Evolutionary conservation across 345 rosid genomes (phyloP).

Genomic region (Mallotus nudiflorus): DNA sequence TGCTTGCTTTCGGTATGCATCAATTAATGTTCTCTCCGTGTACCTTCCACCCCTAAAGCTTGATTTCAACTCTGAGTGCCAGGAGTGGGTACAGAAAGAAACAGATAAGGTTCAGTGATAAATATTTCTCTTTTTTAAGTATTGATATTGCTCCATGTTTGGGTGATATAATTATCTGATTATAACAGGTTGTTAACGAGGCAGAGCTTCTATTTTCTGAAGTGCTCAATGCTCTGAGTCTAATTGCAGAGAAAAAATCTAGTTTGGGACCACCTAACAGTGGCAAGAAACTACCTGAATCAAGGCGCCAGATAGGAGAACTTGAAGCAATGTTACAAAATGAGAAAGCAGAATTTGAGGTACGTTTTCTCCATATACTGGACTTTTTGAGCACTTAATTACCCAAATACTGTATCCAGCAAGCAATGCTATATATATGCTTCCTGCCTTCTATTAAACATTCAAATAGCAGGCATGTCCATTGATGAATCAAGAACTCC

Average conservation of each 20-base stretch:
- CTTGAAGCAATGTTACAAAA: conserved; percentile 64
- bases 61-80: conserved; percentile 65
- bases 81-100: conserved; percentile 86
- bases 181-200: conserved; percentile 57
- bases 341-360: conserved; percentile 89
- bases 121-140: conserved; percentile 18
- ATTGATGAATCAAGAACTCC: conserved; percentile 15
- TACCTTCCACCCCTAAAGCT: conserved; percentile 84
- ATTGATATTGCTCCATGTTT: conserved; percentile 14
- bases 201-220: conserved; percentile 86
- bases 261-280: conserved; percentile 25
- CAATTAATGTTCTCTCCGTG: conserved; percentile 87
- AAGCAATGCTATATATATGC: neutral
- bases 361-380: conserved; percentile 16
- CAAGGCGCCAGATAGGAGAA: conserved; percentile 50
- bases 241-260: conserved; percentile 48
- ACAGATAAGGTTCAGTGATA: conserved; percentile 56
- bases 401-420: neutral
- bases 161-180: conserved; percentile 27
- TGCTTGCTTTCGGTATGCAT: conserved; percentile 98
- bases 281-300: conserved; percentile 39
- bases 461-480: conserved; percentile 1
- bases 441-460: neutral
- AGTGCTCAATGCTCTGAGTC: conserved; percentile 65
- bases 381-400: neutral